Base-by-base conservation (phyloP, 306 rosid genomes). In the Ormosia semicastrata region DNA sequence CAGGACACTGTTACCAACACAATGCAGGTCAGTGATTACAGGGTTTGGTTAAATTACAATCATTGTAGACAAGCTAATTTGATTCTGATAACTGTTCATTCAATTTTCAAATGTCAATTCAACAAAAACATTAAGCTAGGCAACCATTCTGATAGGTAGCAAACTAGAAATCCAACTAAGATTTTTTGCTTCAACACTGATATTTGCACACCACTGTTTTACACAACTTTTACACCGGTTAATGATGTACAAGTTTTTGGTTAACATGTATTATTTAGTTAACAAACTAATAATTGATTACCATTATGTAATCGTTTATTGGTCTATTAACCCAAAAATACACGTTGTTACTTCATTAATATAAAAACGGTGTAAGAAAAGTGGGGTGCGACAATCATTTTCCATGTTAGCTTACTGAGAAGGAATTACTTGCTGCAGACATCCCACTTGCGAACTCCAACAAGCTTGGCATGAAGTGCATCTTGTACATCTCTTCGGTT, bases 391-490 rank as follows among this genome's bases (percentile, higher is more conserved):
- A 49, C 54, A 13, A 49, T 49, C 15, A 49, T 3, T 49, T 49
- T 13, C 14, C 6, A 0, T 12, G 3, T 32, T 5, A 34, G 57
- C 9, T 64, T 39, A 53, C 75, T 12, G 46, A 66, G 39, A 54
- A 80, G 37, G 54, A 74, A 41, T 85, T 90, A 95, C 99, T 80
- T 86, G 98, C 94, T 95, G 90, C 99, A 95, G 36, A 91, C 98
- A 40, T 85, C 91, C 99, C 99, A 95, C 67, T 83, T 81, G 36
- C 87, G 90, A 62, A 93, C 96, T 56, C 99, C 96, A 44, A 95
- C 92, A 71, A 95, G 97, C 49, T 88, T 92, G 1, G 98, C 99
- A 73, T 84, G 99, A 66, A 95, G 94, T 5, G 97, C 96, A 39
- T 82, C 84, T 67, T 87, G 93, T 70, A 92, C 99, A 57, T 95